phyloP scores from a whole-genome alignment of 352 stramenopile genomes.

The Phytophthora pini region DNA sequence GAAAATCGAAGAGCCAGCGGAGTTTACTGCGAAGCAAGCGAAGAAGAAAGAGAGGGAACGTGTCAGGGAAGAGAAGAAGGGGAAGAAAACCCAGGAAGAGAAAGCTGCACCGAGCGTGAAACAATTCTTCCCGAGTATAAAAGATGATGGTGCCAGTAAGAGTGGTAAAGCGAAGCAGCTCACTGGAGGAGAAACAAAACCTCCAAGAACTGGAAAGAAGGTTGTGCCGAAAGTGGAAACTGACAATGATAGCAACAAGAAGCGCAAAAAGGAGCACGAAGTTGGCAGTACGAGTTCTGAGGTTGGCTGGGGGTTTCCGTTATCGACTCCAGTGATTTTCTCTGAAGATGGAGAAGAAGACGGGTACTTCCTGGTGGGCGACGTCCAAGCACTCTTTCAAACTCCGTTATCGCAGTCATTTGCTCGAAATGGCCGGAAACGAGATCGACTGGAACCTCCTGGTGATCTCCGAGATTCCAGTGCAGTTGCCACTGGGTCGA shows the following conservation, averaged over 20 bases:
- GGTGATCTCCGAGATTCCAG: neutral
- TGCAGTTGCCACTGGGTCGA: neutral
- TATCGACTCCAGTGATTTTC: constrained; percentile 36
- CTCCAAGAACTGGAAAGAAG: constrained; percentile 32
- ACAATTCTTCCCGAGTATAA: constrained; percentile 34
- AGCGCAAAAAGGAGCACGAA: constrained; percentile 19
- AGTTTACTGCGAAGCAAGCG: constrained; percentile 59
- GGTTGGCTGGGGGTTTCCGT: constrained; percentile 2
- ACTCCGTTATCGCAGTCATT: neutral
- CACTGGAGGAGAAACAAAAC: constrained; percentile 15
- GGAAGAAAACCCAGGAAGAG: constrained; percentile 33
- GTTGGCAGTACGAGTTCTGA: constrained; percentile 2
- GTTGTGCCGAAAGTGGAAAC: constrained; percentile 6
- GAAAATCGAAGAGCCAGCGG: constrained; percentile 76
- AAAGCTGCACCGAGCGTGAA: constrained; percentile 34
- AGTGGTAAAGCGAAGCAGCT: constrained; percentile 3
- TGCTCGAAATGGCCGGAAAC: neutral
- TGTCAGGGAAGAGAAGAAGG: constrained; percentile 31
- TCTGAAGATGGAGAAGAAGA: constrained; percentile 42
- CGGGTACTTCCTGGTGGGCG: constrained; percentile 55
- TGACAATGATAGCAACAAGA: constrained; percentile 16
- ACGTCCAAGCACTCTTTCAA: constrained; percentile 55
- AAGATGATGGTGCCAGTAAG: neutral
- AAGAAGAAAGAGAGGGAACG: constrained; percentile 57
- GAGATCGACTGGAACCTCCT: neutral